phyloP scores from a whole-genome alignment of 441 rosid species.

The Populus hybrid region DNA sequence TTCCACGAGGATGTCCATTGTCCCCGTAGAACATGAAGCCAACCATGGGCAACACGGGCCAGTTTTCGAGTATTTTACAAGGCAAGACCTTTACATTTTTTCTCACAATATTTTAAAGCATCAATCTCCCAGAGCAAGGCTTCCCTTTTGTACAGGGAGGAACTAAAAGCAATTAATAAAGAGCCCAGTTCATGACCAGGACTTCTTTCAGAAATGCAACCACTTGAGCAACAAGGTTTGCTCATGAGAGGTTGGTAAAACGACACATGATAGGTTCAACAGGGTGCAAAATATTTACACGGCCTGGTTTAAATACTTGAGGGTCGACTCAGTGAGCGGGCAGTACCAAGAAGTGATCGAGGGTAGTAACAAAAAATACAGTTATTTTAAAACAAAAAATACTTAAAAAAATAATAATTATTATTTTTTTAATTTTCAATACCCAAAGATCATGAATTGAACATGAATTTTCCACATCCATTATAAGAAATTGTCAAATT shows the following conservation, averaged over 20 bases:
- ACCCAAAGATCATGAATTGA: too few relatives aligned
- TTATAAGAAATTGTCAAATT: too few relatives aligned
- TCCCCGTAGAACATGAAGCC: not conserved
- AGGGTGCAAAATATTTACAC: not conserved
- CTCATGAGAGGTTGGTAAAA: not conserved
- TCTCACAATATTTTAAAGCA: not conserved
- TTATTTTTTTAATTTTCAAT: too few relatives aligned
- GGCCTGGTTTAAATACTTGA: not conserved
- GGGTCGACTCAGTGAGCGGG: not conserved
- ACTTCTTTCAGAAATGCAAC: too few relatives aligned
- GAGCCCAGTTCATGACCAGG: not conserved
- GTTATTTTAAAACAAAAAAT: too few relatives aligned
- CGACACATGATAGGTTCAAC: not conserved
- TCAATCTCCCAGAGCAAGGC: not conserved
- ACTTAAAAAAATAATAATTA: accelerated
- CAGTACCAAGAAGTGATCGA: conserved; percentile 12
- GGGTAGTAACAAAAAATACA: not conserved
- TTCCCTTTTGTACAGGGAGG: not conserved
- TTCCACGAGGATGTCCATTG: not conserved
- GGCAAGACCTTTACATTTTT: not conserved
- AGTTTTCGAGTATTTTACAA: not conserved
- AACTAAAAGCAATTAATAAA: not conserved
- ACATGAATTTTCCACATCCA: too few relatives aligned
- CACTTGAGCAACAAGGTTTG: too few relatives aligned
- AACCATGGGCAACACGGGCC: not conserved